Percentiles rank a stretch among this genome's conserved stretches.
Conservation (phyloP, 441 rosid species). For the Aquilaria agallochum region DNA sequence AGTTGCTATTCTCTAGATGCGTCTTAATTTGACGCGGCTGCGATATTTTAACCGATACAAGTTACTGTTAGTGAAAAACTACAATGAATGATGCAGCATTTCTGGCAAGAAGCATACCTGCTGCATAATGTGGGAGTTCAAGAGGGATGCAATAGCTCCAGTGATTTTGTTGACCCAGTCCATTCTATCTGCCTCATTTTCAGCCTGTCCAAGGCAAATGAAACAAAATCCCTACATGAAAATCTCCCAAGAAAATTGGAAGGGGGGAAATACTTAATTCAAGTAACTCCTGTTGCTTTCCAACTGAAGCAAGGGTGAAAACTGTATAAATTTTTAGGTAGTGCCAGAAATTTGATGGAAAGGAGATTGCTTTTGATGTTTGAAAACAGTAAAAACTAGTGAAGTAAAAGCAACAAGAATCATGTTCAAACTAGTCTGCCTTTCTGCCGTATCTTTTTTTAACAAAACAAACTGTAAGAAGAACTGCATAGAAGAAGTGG, state of each 20-base stretch:
- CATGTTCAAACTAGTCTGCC: too few species aligned
- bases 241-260: conserved; percentile 4
- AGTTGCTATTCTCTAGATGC: conserved; percentile 26
- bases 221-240: conserved; percentile 12
- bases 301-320: too few species aligned
- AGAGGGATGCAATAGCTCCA: conserved; percentile 71
- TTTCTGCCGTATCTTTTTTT: too few species aligned
- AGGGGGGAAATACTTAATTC: not conserved
- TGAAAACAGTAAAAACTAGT: too few species aligned
- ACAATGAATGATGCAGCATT: not conserved
- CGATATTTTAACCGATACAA: conserved; percentile 18
- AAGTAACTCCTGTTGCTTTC: not conserved
- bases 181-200: conserved; percentile 84
- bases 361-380: too few species aligned
- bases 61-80: conserved; percentile 25
- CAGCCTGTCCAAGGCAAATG: conserved; percentile 54
- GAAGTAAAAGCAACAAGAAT: too few species aligned
- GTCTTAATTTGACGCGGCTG: conserved; percentile 39
- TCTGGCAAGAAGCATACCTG: conserved; percentile 41
- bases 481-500: too few species aligned
- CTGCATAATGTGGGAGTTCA: conserved; percentile 62
- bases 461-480: too few species aligned
- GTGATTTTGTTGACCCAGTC: conserved; percentile 89
- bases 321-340: too few species aligned
- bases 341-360: too few species aligned